Conservation (phyloP, 768 basidiomycete genomes). For the Austroboletus festivus region DNA sequence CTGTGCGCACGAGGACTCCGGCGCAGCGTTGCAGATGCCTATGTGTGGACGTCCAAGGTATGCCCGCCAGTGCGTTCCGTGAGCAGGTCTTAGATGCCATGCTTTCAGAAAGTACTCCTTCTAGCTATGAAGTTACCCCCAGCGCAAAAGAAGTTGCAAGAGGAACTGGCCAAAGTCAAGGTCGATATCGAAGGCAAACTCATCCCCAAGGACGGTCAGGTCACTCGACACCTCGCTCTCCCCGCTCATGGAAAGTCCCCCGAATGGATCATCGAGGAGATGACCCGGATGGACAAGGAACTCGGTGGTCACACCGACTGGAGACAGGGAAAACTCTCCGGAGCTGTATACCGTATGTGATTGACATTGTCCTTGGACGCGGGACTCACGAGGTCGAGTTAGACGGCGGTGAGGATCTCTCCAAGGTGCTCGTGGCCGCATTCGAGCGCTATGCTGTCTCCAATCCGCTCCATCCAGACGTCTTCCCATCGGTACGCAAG, state of each 20-base stretch:
- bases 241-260: slow-evolving; percentile 60
- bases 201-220: slow-evolving; percentile 58
- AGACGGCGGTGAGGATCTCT: slow-evolving; percentile 85
- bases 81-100: background rate
- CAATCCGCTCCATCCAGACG: slow-evolving; percentile 89
- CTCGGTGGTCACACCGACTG: slow-evolving; percentile 49
- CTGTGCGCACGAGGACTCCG: slow-evolving; percentile 37
- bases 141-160: slow-evolving; percentile 54
- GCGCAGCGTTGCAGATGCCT: slow-evolving; percentile 25
- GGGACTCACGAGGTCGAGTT: background rate
- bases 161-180: slow-evolving; percentile 62
- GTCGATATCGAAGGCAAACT: slow-evolving; percentile 65
- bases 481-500: slow-evolving; percentile 89
- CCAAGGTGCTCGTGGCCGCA: slow-evolving; percentile 74
- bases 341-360: slow-evolving; percentile 79
- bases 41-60: slow-evolving; percentile 28
- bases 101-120: slow-evolving; percentile 47
- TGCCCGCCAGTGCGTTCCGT: background rate
- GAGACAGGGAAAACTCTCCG: slow-evolving; percentile 72
- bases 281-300: slow-evolving; percentile 75
- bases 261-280: slow-evolving; percentile 75
- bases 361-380: background rate
- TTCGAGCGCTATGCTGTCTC: slow-evolving; percentile 81
- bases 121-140: slow-evolving; percentile 62
- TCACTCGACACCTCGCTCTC: slow-evolving; percentile 63